Evolutionary conservation across 371 early-diverging fungal genomes (phyloP), one percentile per base, ranked within the genome.

Genomic region (Apophysomyces elegans): DNA sequence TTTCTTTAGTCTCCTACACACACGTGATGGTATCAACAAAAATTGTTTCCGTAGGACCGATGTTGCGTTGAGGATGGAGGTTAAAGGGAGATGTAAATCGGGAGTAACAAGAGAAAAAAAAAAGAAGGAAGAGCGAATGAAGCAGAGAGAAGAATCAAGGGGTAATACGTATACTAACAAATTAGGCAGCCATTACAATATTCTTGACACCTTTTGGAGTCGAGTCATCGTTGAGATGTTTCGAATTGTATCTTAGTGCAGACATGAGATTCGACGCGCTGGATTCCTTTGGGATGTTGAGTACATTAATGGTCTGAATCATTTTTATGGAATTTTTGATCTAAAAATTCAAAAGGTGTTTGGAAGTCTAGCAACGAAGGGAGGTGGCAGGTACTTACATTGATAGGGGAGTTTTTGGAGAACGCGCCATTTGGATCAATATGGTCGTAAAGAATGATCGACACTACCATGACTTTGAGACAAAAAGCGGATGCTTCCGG

Each of bases 381-480:
- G n/a, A 16, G n/a, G 56, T n/a, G 32, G 59, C 35, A 32, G 37
- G 12, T 16, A 81, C 86, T 80, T 80, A 90, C 90, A 76, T 95
- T 93, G 69, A 95, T 90, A 37, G 88, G 85, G 11, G 93, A 91
- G 58, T 77, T 81, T 68, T 91, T 90, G 62, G 77, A 77, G 72
- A 93, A 93, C 5, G 90, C 91, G 14, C 97, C 97, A 18, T 85
- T 81, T 16, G 89, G 86, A 71, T 90, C 85, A 56, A 96, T 87
- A 75, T 94, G 93, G 80, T 97, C 98, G 66, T 95, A 96, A 56
- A 96, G 77, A 39, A 97, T 86, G 63, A 94, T 92, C 56, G 92
- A 90, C 14, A 90, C 88, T 36, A 94, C 94, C 89, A 96, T 90
- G 39, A 95, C 94, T 56, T 94, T 85, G 70, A 96, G 78, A 68